Evolutionary conservation across 805 yeast species (phyloP), one percentile per base, ranked within the genome.

Genomic region (Pichia nakasei): DNA sequence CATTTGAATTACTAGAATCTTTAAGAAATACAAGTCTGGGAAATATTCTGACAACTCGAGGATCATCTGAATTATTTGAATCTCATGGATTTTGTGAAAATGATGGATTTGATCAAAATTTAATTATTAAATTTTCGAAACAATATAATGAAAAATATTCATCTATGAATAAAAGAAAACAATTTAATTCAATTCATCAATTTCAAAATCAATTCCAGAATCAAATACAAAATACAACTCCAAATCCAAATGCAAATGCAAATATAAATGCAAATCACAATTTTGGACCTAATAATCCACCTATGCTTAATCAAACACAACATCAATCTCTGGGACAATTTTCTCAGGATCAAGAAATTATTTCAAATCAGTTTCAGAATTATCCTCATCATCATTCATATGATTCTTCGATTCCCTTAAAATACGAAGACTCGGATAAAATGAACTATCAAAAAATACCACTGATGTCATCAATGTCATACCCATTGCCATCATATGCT

Each of bases 21-120:
- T 68, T 80, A 37, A 75, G 75, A 51, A 77, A 76, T 43, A 68
- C 76, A 13, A 68, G 80, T 1, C 62, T 80, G 19, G 87, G 88
- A 2, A 75, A 55, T 52, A 54, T 43, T 56, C n/a, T 48, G 5
- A 43, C 53, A 12, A 29, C 45, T 11, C 49, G 50, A 33, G 39
- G 43, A 22, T 43, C 42, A 7, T 52, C 49, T 13, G 41, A 37
- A 21, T 22, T 35, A 9, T 47, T 48, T 22, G 44, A 41, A 22
- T 47, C 45, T 13, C 52, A 50, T 36, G 57, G 57, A 0, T 56
- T 54, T 31, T 34, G 48, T n/a, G 57, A 56, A 22, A 26, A 53
- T n/a, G 55, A 56, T 44, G 55, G 58, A 13, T 37, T 55, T 34
- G 44, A 41, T 38, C 52, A 53, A 36, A 22, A 48, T 3, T 44